Evolutionary conservation across 805 yeast species (phyloP), one percentile per base, ranked within the genome.

Genomic region (Sungouiella thailandica): DNA sequence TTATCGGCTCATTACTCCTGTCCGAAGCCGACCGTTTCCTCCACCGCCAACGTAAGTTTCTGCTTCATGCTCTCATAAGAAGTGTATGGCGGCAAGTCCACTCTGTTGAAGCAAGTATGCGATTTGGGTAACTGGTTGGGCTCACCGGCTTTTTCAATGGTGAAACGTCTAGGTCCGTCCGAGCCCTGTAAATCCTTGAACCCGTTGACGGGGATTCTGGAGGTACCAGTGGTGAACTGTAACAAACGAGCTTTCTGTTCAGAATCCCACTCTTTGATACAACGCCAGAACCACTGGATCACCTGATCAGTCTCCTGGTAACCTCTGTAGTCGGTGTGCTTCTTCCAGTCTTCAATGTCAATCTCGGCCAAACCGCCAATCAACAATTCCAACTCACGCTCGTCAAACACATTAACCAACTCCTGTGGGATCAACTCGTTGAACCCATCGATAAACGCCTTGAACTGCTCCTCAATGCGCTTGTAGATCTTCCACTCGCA

Each of bases 331-430:
- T 93, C 99, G 14, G 99, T 93, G 60, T 93, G 97, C 58, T 87
- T 89, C 67, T 88, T 93, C 99, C 99, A 93, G 68, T 93, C 99
- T 46, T 89, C 97, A 38, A 90, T 84, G 61, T 93, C 98, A 52
- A 93, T 90, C 53, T 93, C 98, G 2, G 97, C 93, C 55, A 93
- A 80, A 61, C 99, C 99, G 59, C 98, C 98, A 62, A 93, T 93
- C 56, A 93, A 75, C 57, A 93, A 70, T 70, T 93, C 99, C 45
- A 93, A 69, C 65, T 93, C 99, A 60, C 97, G 82, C 68, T 93
- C 98, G 63, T 93, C 98, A 58, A 93, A 93, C 28, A 93, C 98
- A 47, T 85, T 87, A 36, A 93, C 95, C 41, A 93, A 69, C 58
- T 93, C 98, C 63, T 89, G 96, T 19, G 99, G 98, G 43, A 93